Evolutionary conservation across 345 rosid genomes (phyloP), one percentile per base, ranked within the genome.

Genomic region (Gossypium anomalum): DNA sequence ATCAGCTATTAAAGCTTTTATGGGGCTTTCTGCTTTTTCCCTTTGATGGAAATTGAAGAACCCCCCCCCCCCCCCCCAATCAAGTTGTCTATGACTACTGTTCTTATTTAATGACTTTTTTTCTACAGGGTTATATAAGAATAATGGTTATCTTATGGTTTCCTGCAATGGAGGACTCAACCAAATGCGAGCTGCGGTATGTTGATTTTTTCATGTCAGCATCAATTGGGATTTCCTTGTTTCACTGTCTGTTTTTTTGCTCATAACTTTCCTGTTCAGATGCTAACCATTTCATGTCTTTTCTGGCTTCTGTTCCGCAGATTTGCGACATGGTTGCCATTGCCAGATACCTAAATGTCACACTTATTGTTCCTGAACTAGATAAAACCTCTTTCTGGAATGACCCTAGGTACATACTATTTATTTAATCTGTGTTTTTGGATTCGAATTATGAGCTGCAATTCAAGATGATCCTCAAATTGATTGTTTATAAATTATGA

Each of bases 161-260:
- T 94, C 98, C 13, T 92, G 97, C 82, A 94, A 94, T 83, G 98
- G 98, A 84, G 98, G 98, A 70, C 98, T 94, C 75, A 94, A 94
- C 79, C 98, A 94, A 84, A 94, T 94, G 98, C 85, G 98, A 85
- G 93, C 98, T 64, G 98, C 98, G 4, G 98, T 94, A 77, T 87
- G 92, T 87, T 68, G 72, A 64, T 62, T 79, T 23, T 78, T 74
- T 25, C 41, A n/a, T 69, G 55, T 23, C 66, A 9, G 64, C 58
- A 14, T 74, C 15, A 61, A 8, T 48, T 19, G 17, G 19, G 41
- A 47, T 44, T 14, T 47, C 19, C 38, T 62, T n/a, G 3, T 34
- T 34, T 4, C 7, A 34, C 41, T 34, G 1, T 34, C 41, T 34
- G 41, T 5, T 34, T 34, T 27, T 68, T 49, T 17, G n/a, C 16